Percentiles rank a stretch among this genome's conserved stretches.
These are phyloP conservation scores for Calonectria leucothoes DNA, from an alignment of 2,329 filamentous ascomycete genomes.

Conservation along the genomic window DNA sequence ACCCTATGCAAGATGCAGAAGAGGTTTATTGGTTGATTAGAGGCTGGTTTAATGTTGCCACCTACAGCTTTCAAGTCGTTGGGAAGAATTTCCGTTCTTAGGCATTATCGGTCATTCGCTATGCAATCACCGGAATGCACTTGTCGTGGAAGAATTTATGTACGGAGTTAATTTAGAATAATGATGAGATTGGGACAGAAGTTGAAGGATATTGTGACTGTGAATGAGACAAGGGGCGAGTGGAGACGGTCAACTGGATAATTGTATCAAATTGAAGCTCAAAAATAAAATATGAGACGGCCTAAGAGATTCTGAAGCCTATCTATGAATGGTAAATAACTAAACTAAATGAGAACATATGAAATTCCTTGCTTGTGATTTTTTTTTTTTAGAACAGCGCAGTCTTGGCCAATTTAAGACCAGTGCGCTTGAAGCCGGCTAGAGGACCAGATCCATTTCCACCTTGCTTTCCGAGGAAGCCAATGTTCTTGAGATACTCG, in stretches of 20 bases:
- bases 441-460: neutral
- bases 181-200: neutral
- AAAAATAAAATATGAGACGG: too few species aligned
- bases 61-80: neutral
- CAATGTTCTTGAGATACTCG: conserved; percentile 5
- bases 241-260: neutral
- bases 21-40: too few species aligned
- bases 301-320: neutral
- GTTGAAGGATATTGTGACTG: neutral
- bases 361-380: neutral
- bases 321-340: neutral
- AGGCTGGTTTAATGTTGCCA: too few species aligned
- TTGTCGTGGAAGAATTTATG: neutral
- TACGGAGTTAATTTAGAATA: neutral
- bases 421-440: neutral
- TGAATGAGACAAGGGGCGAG: neutral
- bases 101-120: neutral
- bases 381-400: neutral
- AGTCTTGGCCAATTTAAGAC: neutral
- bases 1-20: neutral
- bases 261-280: neutral
- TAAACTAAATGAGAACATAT: neutral
- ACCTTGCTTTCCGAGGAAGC: neutral
- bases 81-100: neutral
- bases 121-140: neutral